A percentile compares a stretch with the other conserved stretches of the same genome.
These are phyloP conservation scores for Lactifluus pinguis DNA, from an alignment of 768 basidiomycete genomes.

Conservation along the genomic window DNA sequence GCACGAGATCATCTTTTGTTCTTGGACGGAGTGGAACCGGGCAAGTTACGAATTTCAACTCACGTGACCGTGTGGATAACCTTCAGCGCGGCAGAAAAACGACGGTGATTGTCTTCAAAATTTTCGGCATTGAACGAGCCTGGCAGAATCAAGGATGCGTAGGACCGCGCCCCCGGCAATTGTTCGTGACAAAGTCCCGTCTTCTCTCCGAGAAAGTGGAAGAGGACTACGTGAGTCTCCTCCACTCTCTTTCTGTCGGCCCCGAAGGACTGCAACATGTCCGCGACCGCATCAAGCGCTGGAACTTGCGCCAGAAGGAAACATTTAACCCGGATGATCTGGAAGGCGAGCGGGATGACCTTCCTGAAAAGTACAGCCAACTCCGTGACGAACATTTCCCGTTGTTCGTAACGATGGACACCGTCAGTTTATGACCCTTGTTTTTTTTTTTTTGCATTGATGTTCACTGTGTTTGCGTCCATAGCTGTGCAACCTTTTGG, in stretches of 20 bases:
- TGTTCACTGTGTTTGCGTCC: not conserved
- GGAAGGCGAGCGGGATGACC: constrained; percentile 30
- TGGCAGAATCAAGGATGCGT: constrained; percentile 33
- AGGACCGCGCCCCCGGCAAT: constrained; percentile 46
- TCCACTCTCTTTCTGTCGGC: constrained; percentile 34
- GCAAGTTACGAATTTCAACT: constrained; percentile 27
- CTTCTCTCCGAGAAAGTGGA: constrained; percentile 60
- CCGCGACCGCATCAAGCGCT: constrained; percentile 20
- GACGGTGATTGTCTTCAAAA: constrained; percentile 69
- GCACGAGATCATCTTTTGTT: constrained; percentile 11
- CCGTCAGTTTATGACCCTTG: constrained; percentile 30
- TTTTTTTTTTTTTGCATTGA: not conserved
- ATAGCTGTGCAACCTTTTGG: constrained; percentile 42
- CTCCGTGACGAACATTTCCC: constrained; percentile 57
- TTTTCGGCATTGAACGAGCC: constrained; percentile 56
- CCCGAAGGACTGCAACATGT: constrained; percentile 34
- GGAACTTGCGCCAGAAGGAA: constrained; percentile 17
- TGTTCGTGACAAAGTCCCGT: constrained; percentile 66
- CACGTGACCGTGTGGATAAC: not conserved
- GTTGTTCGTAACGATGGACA: constrained; percentile 58
- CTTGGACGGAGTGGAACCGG: constrained; percentile 61
- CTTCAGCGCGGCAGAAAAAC: constrained; percentile 44
- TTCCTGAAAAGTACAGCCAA: constrained; percentile 47
- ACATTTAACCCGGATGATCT: constrained; percentile 38
- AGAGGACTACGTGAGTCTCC: constrained; percentile 49